A percentile compares a stretch with the other conserved stretches of the same genome.
phyloP scores from a whole-genome alignment of 495 filamentous ascomycete genomes.

The Penicillium coprophilum region DNA sequence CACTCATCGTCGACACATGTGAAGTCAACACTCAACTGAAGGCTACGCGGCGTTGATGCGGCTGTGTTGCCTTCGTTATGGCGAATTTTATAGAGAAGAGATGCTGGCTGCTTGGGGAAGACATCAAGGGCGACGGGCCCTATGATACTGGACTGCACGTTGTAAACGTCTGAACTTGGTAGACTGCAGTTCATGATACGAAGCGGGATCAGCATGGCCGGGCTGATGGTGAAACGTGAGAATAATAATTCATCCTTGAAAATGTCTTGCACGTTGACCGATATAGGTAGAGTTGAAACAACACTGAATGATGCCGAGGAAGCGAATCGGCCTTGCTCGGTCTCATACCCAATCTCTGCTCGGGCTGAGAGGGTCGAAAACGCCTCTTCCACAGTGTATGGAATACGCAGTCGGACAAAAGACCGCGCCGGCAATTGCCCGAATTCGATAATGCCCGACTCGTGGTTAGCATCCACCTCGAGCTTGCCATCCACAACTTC shows the following conservation, averaged over 20 bases:
- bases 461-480: constrained; percentile 53
- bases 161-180: constrained; percentile 65
- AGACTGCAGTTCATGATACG: constrained; percentile 70
- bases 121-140: constrained; percentile 59
- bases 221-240: constrained; percentile 85
- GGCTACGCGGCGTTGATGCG: constrained; percentile 44
- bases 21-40: constrained; percentile 75
- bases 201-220: constrained; percentile 70
- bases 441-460: constrained; percentile 69
- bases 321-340: constrained; percentile 66
- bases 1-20: constrained; percentile 70
- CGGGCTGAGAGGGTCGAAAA: constrained; percentile 69
- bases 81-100: constrained; percentile 76
- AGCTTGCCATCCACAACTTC: constrained; percentile 57
- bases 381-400: constrained; percentile 83
- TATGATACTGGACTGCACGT: constrained; percentile 59
- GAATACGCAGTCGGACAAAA: constrained; percentile 62
- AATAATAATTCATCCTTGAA: constrained; percentile 84
- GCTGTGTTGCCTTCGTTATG: constrained; percentile 26
- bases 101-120: constrained; percentile 78
- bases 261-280: constrained; percentile 94
- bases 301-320: constrained; percentile 61
- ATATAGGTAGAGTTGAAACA: constrained; percentile 76
- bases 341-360: constrained; percentile 76
- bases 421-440: constrained; percentile 49